Evolutionary conservation across 345 rosid genomes (phyloP).

Genomic region (Eucalyptus decipiens): DNA sequence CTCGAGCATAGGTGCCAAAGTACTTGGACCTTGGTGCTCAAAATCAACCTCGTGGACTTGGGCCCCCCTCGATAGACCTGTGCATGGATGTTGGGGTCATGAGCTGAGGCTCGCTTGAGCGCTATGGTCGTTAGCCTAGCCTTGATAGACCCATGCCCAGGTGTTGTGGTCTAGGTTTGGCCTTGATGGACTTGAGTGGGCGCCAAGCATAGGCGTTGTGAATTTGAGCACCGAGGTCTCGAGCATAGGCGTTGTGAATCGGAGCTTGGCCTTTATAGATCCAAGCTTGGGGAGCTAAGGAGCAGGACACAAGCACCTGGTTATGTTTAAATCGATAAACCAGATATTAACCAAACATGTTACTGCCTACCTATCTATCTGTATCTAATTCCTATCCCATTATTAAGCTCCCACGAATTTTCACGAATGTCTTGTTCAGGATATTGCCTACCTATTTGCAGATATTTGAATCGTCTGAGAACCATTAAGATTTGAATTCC

Average conservation of each 20-base stretch:
- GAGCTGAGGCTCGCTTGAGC: fast-evolving
- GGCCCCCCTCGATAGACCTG: fast-evolving
- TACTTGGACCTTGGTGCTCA: fast-evolving
- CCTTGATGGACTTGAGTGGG: too few species aligned
- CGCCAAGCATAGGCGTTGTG: fast-evolving
- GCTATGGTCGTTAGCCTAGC: too few species aligned
- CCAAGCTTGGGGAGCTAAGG: too few species aligned
- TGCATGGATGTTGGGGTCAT: too few species aligned
- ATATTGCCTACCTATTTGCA: not conserved
- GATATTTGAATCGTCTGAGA: not conserved
- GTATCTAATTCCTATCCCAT: not conserved
- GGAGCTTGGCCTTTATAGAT: too few species aligned
- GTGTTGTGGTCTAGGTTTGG: too few species aligned
- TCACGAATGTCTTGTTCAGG: not conserved
- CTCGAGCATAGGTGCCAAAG: too few species aligned
- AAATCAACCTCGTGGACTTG: too few species aligned
- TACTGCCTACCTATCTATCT: not conserved
- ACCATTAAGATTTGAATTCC: not conserved
- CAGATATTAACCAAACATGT: not conserved
- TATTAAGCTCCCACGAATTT: not conserved
- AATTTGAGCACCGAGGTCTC: too few species aligned
- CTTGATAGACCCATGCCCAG: too few species aligned
- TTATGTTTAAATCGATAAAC: not conserved
- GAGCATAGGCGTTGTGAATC: too few species aligned
- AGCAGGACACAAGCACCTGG: too few species aligned